Evolutionary conservation across 2,329 filamentous ascomycete genomes (phyloP), one percentile per base, ranked within the genome.

Genomic region (Microcera coccophila): DNA sequence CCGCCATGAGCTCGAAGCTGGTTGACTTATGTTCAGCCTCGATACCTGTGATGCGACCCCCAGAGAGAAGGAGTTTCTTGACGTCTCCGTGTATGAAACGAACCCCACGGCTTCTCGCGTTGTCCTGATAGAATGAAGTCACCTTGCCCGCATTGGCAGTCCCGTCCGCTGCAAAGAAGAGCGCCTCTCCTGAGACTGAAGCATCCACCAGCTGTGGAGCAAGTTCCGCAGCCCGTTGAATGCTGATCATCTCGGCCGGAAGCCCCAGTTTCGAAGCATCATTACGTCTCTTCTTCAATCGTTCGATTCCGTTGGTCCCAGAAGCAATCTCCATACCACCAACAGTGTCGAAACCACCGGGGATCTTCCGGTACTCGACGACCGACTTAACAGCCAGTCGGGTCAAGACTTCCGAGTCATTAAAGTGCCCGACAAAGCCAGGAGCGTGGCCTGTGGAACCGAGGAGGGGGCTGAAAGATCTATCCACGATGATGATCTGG

Each of bases 361-460:
- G 55, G 0, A 58, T 45, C n/a, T 52, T 48, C 20, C 35, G 24
- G 19, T 55, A 55, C n/a, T 58, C 53, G 0, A 44, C 36, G 1
- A 58, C 54, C 3, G 42, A 53, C 4, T 53, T 46, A 22, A 58
- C 41, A 3, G 55, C 55, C 2, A 58, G 47, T 3, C 38, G 52
- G 4, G 54, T 54, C 12, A 58, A 49, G 0, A 56, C 20, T 1
- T 50, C 33, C 0, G 55, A 58, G 4, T 58, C 55, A 8, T 58
- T 58, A 36, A 52, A 58, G 4, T 58, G 55, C 1, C 55, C 55
- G 3, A 58, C 28, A 8, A 58, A 56, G 0, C 55, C 55, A 0
- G 55, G 55, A 0, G 55, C 55, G 3, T 52, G 49, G 0, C 55
- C 53, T 1, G 51, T 58, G 5, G 55, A 58, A 1, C 55, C 55